Evolutionary conservation across 192 early-diverging fungal genomes (phyloP).

Genomic region (Blastocladiella britannica): DNA sequence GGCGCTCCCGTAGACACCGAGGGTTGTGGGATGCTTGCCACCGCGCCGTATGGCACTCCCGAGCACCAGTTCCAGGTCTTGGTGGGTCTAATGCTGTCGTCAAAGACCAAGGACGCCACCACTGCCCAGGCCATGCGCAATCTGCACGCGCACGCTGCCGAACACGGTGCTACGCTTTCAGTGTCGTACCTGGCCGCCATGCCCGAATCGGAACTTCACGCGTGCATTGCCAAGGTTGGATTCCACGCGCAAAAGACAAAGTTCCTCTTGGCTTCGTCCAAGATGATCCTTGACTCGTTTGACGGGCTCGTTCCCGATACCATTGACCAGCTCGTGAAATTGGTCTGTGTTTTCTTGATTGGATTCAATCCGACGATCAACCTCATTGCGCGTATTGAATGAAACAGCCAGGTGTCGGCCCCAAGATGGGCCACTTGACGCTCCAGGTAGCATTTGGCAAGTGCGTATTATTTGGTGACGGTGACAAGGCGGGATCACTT

Average conservation of each 20-base stretch:
- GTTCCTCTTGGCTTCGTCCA: slow-evolving; percentile 55
- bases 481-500: no score
- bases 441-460: slow-evolving; percentile 69
- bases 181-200: no score
- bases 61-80: slow-evolving; percentile 47
- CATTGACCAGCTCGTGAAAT: slow-evolving; percentile 45
- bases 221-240: slow-evolving; percentile 58
- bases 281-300: slow-evolving; percentile 46
- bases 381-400: no score
- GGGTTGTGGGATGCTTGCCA: slow-evolving; percentile 57
- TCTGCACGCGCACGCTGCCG: slow-evolving; percentile 37
- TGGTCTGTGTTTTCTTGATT: slow-evolving; percentile 11
- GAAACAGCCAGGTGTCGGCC: slow-evolving; percentile 73
- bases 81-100: slow-evolving; percentile 68
- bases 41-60: no score
- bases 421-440: slow-evolving; percentile 77
- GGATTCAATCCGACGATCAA: no score
- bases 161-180: no score
- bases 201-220: slow-evolving; percentile 42
- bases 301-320: slow-evolving; percentile 64
- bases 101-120: slow-evolving; percentile 79
- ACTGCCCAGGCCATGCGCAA: slow-evolving; percentile 56
- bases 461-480: slow-evolving; percentile 12
- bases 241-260: slow-evolving; percentile 72
- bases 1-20: slow-evolving; percentile 83